Base-by-base conservation (phyloP, 2,329 filamentous ascomycete species). In the Paraphoma chrysanthemicola region DNA sequence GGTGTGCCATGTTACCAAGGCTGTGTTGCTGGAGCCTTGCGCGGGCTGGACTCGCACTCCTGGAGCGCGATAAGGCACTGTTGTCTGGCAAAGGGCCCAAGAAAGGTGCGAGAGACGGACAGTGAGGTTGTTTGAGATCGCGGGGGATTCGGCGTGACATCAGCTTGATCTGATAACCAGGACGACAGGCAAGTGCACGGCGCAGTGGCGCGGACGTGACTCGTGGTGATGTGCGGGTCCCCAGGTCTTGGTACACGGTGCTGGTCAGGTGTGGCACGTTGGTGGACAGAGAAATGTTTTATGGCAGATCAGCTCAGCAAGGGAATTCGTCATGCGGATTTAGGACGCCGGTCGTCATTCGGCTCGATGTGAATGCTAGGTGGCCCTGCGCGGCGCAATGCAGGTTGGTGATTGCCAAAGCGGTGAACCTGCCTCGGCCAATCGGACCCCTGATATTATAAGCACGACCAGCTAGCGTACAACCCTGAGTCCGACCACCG, bases 161-260 rank as follows among this genome's bases (percentile, higher is more conserved):
- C 48, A 50, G 42, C 44, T 59, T 33, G 53, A 59, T 58, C 52
- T 59, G 67, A 64, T 66, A 54, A 61, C 39, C 23, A 48, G 54
- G 44, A 43, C 18, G 50, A 57, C 53, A 57, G 60, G 41, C 48
- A 48, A 50, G 59, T 51, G 51, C 51, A 48, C 52, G 57, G 52
- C 49, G 53, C 50, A 56, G 60, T 63, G 58, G 62, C 60, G 63
- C 59, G 60, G 69, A 69, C 64, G 69, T 70, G 63, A 68, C 57
- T 62, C 53, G 59, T 57, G 51, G 60, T 59, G 54, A 59, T 66
- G 60, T 59, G 62, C 64, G 62, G 64, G 54, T 30, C 57, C 59
- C 62, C 55, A 36, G 59, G 53, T 48, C 59, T 64, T 62, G 54
- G 62, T 64, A 60, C 36, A 39, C 53, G 54, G 53, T 52, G 54